Conservation (phyloP, 495 filamentous ascomycete genomes). For the Penicillium waksmanii region DNA sequence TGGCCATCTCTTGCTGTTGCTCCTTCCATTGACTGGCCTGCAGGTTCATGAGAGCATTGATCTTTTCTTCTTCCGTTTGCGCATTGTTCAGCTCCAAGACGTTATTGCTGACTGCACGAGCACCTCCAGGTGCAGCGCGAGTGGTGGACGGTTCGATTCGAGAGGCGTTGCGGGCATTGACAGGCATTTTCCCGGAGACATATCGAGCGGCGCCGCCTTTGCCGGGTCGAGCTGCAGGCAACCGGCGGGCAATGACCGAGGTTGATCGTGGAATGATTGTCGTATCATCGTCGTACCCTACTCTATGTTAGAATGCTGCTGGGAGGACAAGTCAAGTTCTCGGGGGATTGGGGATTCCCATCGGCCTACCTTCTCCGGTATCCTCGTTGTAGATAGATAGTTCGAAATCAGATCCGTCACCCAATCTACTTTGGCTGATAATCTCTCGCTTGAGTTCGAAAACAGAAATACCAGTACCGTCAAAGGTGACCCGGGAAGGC, state of each 20-base stretch:
- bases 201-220: conserved; percentile 91
- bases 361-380: conserved; percentile 77
- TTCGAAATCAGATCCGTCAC: conserved; percentile 97
- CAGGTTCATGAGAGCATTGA: conserved; percentile 84
- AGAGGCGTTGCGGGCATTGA: conserved; percentile 79
- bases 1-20: conserved; percentile 89
- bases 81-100: conserved; percentile 66
- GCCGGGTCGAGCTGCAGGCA: conserved; percentile 79
- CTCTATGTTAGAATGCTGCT: conserved; percentile 14
- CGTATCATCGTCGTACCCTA: conserved; percentile 97
- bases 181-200: conserved; percentile 95
- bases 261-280: conserved; percentile 92
- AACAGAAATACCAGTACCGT: conserved; percentile 97
- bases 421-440: conserved; percentile 89
- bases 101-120: conserved; percentile 53
- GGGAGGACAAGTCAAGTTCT: not conserved
- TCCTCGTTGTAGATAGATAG: conserved; percentile 91
- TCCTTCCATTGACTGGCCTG: conserved; percentile 85
- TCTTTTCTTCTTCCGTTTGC: conserved; percentile 87
- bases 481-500: conserved; percentile 90
- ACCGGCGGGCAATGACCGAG: conserved; percentile 85
- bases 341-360: not conserved
- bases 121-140: conserved; percentile 42
- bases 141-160: conserved; percentile 69
- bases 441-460: conserved; percentile 99